Percentiles rank a stretch among this genome's conserved stretches.
Conservation (phyloP, 2,329 filamentous ascomycete species). For the Alternaria consortialis region DNA sequence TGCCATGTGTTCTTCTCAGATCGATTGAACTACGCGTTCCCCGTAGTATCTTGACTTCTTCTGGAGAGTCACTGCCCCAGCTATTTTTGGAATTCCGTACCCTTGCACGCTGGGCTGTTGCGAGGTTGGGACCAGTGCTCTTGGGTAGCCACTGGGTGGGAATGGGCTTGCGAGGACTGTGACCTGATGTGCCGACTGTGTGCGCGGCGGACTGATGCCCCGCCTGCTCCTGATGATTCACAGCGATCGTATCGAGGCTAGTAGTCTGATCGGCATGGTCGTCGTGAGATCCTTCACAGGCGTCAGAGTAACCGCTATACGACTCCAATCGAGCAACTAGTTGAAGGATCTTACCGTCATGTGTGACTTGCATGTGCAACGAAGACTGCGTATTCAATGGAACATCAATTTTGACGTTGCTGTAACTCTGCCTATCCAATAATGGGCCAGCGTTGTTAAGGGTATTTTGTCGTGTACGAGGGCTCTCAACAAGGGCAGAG, state of each 20-base stretch:
- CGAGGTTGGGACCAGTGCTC: slow-evolving; percentile 25
- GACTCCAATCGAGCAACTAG: slow-evolving; percentile 34
- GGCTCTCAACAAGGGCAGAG: slow-evolving; percentile 25
- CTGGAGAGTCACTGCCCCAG: slow-evolving; percentile 19
- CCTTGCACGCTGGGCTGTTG: slow-evolving; percentile 35
- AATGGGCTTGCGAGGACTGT: slow-evolving; percentile 39
- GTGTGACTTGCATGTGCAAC: slow-evolving; percentile 31
- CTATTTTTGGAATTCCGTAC: slow-evolving; percentile 31
- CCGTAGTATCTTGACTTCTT: slow-evolving; percentile 27
- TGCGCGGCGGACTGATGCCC: slow-evolving; percentile 1
- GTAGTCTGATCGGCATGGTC: neutral
- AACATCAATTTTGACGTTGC: slow-evolving; percentile 35
- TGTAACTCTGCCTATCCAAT: slow-evolving; percentile 24
- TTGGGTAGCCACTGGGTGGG: slow-evolving; percentile 36
- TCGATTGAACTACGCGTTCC: slow-evolving; percentile 29
- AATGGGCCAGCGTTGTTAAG: slow-evolving; percentile 14
- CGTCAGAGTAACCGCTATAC: slow-evolving; percentile 25
- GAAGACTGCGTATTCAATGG: slow-evolving; percentile 29
- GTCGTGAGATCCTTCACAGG: slow-evolving; percentile 18
- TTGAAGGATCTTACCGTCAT: slow-evolving; percentile 41
- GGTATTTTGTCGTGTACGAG: neutral
- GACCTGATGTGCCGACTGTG: neutral
- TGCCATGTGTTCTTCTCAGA: slow-evolving; percentile 16
- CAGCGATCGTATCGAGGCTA: slow-evolving; percentile 15
- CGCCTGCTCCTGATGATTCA: slow-evolving; percentile 1